A percentile compares a stretch with the other conserved stretches of the same genome.
Evolutionary conservation across 176 grass and related monocot species (phyloP).

Genomic region (Pontederia paniculata): DNA sequence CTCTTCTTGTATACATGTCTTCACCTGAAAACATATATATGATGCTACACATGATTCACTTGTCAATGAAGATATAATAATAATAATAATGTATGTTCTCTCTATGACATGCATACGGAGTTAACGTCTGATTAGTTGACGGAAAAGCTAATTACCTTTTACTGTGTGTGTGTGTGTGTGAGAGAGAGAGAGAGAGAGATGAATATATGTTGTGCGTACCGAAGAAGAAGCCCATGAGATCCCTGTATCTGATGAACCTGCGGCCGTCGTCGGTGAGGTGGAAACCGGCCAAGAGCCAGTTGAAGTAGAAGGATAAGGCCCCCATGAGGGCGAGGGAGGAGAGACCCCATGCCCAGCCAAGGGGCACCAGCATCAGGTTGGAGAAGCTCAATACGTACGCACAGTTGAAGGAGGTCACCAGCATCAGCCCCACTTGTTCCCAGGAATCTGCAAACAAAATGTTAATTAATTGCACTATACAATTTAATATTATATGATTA

Average conservation of each 20-base stretch:
- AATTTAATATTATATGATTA: too few species aligned
- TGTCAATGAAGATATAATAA: too few species aligned
- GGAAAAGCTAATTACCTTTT: too few species aligned
- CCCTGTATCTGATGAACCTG: conserved; percentile 75
- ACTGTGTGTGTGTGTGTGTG: not conserved
- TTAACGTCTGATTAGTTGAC: too few species aligned
- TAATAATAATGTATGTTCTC: too few species aligned
- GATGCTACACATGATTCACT: too few species aligned
- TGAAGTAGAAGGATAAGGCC: conserved; percentile 46
- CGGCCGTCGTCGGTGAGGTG: conserved; percentile 50
- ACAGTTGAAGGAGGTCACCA: conserved; percentile 80
- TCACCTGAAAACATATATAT: too few species aligned
- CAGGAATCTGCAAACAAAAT: conserved; percentile 25
- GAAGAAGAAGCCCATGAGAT: conserved; percentile 75
- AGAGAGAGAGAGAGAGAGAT: not conserved
- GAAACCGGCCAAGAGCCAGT: conserved; percentile 70
- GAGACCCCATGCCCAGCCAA: conserved; percentile 65
- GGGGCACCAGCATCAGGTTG: conserved; percentile 62
- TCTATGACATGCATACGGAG: too few species aligned
- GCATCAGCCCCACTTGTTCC: conserved; percentile 63
- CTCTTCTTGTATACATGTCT: too few species aligned
- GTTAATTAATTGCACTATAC: too few species aligned
- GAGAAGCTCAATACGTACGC: conserved; percentile 95
- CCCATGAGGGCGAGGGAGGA: conserved; percentile 43
- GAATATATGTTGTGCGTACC: conserved; percentile 11